phyloP scores from a whole-genome alignment of 495 filamentous ascomycete genomes.

The Penicillium chermesinum region DNA sequence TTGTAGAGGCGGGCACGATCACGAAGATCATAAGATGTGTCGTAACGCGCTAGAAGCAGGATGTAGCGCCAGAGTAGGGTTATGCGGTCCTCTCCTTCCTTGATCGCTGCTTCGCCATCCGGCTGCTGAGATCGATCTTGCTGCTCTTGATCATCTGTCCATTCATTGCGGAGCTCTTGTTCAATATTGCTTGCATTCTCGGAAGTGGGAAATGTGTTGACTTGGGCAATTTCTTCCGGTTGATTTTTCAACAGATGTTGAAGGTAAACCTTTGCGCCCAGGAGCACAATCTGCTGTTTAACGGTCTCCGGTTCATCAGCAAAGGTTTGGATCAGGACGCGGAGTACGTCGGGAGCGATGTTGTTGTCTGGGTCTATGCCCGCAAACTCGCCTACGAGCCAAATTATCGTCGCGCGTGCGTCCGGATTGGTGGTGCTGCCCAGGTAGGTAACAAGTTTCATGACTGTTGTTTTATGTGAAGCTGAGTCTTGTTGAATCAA shows the following conservation, averaged over 20 bases:
- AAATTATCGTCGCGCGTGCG: slow-evolving; percentile 89
- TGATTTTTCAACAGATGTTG: slow-evolving; percentile 67
- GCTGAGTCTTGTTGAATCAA: slow-evolving; percentile 86
- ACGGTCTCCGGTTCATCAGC: slow-evolving; percentile 75
- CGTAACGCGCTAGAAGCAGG: slow-evolving; percentile 80
- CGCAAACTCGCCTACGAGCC: slow-evolving; percentile 94
- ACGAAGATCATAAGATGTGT: slow-evolving; percentile 89
- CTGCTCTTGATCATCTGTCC: slow-evolving; percentile 35
- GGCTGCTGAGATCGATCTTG: slow-evolving; percentile 3
- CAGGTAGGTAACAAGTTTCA: slow-evolving; percentile 86
- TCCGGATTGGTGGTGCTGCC: slow-evolving; percentile 77
- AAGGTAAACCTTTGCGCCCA: slow-evolving; percentile 92
- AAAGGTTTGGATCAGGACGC: slow-evolving; percentile 84
- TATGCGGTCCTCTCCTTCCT: slow-evolving; percentile 56
- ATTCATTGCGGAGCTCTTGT: slow-evolving; percentile 33
- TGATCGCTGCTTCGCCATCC: slow-evolving; percentile 30
- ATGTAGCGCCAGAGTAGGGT: slow-evolving; percentile 78
- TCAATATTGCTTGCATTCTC: slow-evolving; percentile 12
- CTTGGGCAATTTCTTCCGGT: slow-evolving; percentile 20
- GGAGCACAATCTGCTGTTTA: slow-evolving; percentile 84
- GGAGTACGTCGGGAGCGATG: slow-evolving; percentile 86
- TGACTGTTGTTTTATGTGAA: slow-evolving; percentile 72
- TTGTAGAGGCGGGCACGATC: slow-evolving; percentile 87
- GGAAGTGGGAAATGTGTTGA: background rate
- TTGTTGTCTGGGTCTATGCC: slow-evolving; percentile 72